A percentile compares a stretch with the other conserved stretches of the same genome.
Evolutionary conservation across 768 basidiomycete species (phyloP).

Genomic region (Neoboletus magnificus): DNA sequence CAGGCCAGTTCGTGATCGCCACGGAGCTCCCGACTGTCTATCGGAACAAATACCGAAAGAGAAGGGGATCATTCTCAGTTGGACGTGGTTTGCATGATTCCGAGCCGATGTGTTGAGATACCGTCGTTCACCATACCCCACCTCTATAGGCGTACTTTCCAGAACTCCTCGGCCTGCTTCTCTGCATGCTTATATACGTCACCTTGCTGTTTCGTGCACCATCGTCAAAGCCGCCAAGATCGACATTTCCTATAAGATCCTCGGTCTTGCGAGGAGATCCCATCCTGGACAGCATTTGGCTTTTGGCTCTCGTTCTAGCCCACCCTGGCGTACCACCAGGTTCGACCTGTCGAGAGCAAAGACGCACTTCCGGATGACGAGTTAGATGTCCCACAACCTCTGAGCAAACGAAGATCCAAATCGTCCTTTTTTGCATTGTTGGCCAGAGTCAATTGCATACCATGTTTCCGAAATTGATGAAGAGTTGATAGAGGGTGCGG

Average conservation of each 20-base stretch:
- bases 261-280: slow-evolving; percentile 62
- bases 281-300: slow-evolving; percentile 76
- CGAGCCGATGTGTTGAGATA: neutral
- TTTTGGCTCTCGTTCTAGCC: slow-evolving; percentile 67
- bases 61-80: slow-evolving; percentile 18
- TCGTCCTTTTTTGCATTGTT: slow-evolving; percentile 53
- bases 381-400: slow-evolving; percentile 9
- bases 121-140: neutral
- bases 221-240: slow-evolving; percentile 32
- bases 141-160: slow-evolving; percentile 75
- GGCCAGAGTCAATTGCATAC: slow-evolving; percentile 57
- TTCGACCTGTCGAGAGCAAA: neutral
- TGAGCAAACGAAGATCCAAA: slow-evolving; percentile 30
- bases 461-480: slow-evolving; percentile 46
- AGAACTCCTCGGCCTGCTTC: slow-evolving; percentile 72
- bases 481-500: slow-evolving; percentile 56
- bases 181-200: slow-evolving; percentile 70
- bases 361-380: neutral
- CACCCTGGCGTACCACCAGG: slow-evolving; percentile 34
- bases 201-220: slow-evolving; percentile 50
- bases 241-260: slow-evolving; percentile 71
- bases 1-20: slow-evolving; percentile 37
- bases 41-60: neutral
- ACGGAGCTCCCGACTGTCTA: slow-evolving; percentile 53
- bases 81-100: slow-evolving; percentile 34